phyloP scores from a whole-genome alignment of 768 basidiomycete genomes.

The Pleurotus eryngii region DNA sequence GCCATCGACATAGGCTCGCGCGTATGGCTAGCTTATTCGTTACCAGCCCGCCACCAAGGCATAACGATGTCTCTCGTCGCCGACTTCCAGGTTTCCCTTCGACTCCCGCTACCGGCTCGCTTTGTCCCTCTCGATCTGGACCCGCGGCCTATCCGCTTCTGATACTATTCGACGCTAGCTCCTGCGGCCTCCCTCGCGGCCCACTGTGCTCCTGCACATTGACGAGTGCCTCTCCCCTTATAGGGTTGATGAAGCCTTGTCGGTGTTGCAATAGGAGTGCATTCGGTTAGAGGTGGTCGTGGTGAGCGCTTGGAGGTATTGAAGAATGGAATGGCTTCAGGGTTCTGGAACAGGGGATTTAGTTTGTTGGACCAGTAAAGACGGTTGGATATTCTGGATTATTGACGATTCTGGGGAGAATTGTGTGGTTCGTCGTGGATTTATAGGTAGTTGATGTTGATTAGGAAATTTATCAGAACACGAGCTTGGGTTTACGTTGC shows the following conservation, averaged over 20 bases:
- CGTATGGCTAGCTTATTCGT: too few species aligned
- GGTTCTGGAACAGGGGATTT: neutral
- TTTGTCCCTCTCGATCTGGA: too few species aligned
- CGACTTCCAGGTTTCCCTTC: too few species aligned
- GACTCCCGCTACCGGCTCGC: too few species aligned
- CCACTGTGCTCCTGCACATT: neutral
- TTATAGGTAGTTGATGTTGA: neutral
- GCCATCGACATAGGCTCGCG: neutral
- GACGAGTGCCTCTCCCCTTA: conserved; percentile 4
- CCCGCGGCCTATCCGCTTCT: too few species aligned
- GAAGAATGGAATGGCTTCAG: neutral
- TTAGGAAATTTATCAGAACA: neutral
- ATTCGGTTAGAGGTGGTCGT: neutral
- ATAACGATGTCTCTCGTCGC: too few species aligned
- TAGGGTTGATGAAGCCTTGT: conserved; percentile 7
- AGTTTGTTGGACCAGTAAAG: neutral
- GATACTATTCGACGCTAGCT: conserved; percentile 2
- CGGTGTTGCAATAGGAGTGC: neutral
- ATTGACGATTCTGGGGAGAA: neutral
- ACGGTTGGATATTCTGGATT: neutral
- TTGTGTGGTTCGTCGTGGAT: neutral
- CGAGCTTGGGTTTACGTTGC: conserved; percentile 1
- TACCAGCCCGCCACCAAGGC: too few species aligned
- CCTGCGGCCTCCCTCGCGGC: neutral
- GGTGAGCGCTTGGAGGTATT: neutral